Conservation (phyloP, 192 early-diverging fungal species). For the Dimargaris cristalligena region DNA sequence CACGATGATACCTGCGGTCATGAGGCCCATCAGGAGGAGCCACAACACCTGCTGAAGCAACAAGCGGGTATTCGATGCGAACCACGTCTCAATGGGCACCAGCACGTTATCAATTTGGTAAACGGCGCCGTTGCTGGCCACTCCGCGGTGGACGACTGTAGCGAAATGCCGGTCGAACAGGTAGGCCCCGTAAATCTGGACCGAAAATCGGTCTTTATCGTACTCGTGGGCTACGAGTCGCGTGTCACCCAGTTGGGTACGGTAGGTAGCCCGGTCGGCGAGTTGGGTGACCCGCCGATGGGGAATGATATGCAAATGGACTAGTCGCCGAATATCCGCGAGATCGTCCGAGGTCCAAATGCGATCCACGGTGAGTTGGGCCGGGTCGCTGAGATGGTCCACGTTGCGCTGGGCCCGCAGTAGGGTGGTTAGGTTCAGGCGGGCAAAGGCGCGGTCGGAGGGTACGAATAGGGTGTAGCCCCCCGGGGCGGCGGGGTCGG, state of each 20-base stretch:
- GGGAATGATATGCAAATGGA: background rate
- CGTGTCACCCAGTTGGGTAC: conserved; percentile 23
- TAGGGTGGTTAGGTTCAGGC: background rate
- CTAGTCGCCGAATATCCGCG: background rate
- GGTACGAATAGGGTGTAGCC: conserved; percentile 1
- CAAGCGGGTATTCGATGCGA: background rate
- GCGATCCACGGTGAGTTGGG: background rate
- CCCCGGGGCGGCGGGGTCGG: background rate
- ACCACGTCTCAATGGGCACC: background rate
- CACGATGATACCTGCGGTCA: background rate
- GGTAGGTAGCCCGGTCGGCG: conserved; percentile 22
- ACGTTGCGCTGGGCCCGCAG: background rate
- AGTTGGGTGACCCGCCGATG: conserved; percentile 5
- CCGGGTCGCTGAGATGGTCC: background rate
- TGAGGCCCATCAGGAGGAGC: background rate
- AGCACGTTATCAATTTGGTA: conserved; percentile 26
- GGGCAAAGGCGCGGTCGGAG: conserved; percentile 1
- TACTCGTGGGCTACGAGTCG: conserved; percentile 23
- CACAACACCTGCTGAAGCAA: background rate
- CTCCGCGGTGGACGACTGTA: conserved; percentile 22
- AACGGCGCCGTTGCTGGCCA: conserved; percentile 26
- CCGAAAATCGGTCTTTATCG: conserved; percentile 24
- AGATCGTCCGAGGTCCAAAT: background rate
- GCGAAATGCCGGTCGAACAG: conserved; percentile 25
- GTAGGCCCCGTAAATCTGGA: conserved; percentile 25